Base-by-base conservation (phyloP, 345 rosid genomes). In the Atalantia buxifolia region DNA sequence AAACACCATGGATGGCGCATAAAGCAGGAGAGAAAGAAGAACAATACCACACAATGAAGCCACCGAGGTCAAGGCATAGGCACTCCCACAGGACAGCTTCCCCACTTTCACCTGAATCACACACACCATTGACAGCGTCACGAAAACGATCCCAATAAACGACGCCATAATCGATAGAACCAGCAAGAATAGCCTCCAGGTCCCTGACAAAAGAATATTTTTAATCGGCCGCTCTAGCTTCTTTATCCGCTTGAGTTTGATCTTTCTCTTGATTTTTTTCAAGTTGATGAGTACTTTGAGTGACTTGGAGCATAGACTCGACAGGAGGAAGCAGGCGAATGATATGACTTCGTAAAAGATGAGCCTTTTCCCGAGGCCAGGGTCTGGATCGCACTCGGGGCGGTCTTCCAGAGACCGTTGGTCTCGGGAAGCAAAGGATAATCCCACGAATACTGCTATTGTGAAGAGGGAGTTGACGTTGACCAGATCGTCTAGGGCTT, bases 391-490 rank as follows among this genome's bases (percentile, higher is more conserved):
- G 36, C 89, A 86, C 1, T 56, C 77, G 1, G 28, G 19, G 6
- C 77, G 71, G 69, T 25, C 50, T 27, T 83, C 84, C 6, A 83
- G 83, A 74, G 79, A 73, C 1, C 3, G 71, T 9, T 78, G 69
- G 21, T 76, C 19, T 4, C 36, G 65, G 9, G 57, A 8, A 4
- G 83, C 73, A 0, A 82, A 1, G 13, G 88, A 78, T 5, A 87
- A 66, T 12, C 90, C 87, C 50, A 83, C 69, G 75, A 87, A 87
- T 21, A 85, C 82, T 6, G 89, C 88, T 18, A 74, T 45, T 3
- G 86, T 82, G 89, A 87, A 83, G 80, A 81, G 80, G 6, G 85
- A 74, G 78, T 85, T 85, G 16, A 83, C 87, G 24, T 38, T 77
- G 59, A 87, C 90, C 4, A 87, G 79, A 79, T 83, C 86, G 19